These are phyloP conservation scores for Blastobotrys indianensis DNA, from an alignment of 1,139 yeast genomes.

Conservation along the genomic window DNA sequence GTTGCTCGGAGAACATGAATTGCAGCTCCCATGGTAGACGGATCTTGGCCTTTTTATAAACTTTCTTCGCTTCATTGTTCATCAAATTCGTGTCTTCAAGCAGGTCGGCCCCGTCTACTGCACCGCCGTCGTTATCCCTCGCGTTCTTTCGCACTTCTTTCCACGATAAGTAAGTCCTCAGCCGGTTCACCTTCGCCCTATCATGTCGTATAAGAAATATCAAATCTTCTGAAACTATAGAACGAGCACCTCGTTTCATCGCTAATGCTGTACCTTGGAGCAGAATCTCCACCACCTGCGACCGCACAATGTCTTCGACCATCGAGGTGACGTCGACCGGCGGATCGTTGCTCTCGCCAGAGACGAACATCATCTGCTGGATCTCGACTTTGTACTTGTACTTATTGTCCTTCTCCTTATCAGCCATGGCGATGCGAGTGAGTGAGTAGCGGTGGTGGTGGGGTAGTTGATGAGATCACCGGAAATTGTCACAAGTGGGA, in stretches of 20 bases:
- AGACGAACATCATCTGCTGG: slow-evolving; percentile 87
- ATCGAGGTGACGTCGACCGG: slow-evolving; percentile 85
- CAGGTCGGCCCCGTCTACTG: slow-evolving; percentile 54
- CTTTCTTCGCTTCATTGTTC: slow-evolving; percentile 46
- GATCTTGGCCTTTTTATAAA: slow-evolving; percentile 72
- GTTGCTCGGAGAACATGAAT: slow-evolving; percentile 89
- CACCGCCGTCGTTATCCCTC: slow-evolving; percentile 87
- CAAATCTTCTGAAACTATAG: slow-evolving; percentile 87
- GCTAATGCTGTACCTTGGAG: slow-evolving; percentile 77
- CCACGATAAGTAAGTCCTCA: slow-evolving; percentile 91
- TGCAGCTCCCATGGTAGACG: slow-evolving; percentile 94
- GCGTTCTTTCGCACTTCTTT: slow-evolving; percentile 97
- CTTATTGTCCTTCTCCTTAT: slow-evolving; percentile 17
- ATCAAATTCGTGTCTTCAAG: slow-evolving; percentile 41
- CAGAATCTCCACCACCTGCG: slow-evolving; percentile 88
- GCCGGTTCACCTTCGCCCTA: slow-evolving; percentile 85
- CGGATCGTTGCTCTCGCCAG: slow-evolving; percentile 92
- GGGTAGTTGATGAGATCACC: not conserved
- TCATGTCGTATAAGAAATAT: slow-evolving; percentile 90
- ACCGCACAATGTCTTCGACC: slow-evolving; percentile 91
- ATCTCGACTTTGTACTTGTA: slow-evolving; percentile 31
- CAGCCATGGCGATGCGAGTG: slow-evolving; percentile 6
- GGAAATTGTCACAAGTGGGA: not conserved
- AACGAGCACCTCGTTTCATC: slow-evolving; percentile 70
- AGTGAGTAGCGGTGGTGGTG: slow-evolving; percentile 2